Evolutionary conservation across 2,329 filamentous ascomycete genomes (phyloP), one percentile per base, ranked within the genome.

Genomic region (Penicillium sp.): DNA sequence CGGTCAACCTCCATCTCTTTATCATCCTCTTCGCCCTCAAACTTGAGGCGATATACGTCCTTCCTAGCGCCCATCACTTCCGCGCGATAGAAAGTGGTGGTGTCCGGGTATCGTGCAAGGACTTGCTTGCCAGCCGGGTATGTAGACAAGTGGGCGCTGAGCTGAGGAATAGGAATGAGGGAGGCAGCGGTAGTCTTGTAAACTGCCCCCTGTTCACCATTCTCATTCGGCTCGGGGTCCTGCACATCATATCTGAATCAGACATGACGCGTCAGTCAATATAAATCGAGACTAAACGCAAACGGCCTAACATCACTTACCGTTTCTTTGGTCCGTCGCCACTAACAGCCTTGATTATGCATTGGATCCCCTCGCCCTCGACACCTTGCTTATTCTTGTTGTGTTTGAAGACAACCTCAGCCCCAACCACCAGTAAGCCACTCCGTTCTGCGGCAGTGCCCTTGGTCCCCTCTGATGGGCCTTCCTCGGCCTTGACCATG

Each of bases 41-140:
- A 93, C 60, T 89, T 86, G 61, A 93, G 77, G 55, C 74, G 70
- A 59, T 78, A 80, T 51, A 72, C 71, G 44, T 78, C 76, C 61
- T 79, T 81, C 66, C 76, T 87, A 78, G 79, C 84, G 35, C 86
- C 86, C 74, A 90, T 88, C 9, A 93, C 89, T 64, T 92, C 89
- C 1, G 90, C 90, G 69, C 89, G 87, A 72, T 94, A 94, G 66
- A 94, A 93, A 0, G 89, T 92, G 1, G 90, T 92, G 1, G 90
- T 93, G 65, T 91, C 87, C 0, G 90, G 90, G 67, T 94, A 94
- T 56, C 91, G 78, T 0, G 90, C 90, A 55, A 93, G 78, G 9
- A 93, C 89, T 44, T 85, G 83, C 69, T 88, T 89, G 43, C 89
- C 88, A 38, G 83, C 75, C 8, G 79, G 66, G 62, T 83, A 85